These are phyloP conservation scores for Aegilops umbellulata DNA, from an alignment of 176 grass and related monocot species.

Conservation along the genomic window DNA sequence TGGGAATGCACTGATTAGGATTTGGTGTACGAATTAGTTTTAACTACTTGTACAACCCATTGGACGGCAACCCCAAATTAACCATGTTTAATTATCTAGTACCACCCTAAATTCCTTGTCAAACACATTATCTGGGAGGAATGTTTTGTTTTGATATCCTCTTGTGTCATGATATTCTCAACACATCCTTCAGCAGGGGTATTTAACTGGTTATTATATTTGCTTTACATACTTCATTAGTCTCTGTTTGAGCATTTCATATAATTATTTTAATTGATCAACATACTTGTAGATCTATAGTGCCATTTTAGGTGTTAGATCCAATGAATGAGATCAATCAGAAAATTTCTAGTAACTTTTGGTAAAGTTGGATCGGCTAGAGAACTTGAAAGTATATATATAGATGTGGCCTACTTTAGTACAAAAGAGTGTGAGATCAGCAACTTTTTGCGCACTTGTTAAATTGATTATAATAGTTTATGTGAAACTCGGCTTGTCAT, in stretches of 20 bases:
- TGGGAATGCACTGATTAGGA: background rate
- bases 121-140: background rate
- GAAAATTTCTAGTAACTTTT: background rate
- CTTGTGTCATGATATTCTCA: background rate
- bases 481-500: background rate
- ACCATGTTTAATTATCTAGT: background rate
- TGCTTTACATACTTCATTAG: background rate
- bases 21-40: background rate
- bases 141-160: background rate
- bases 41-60: background rate
- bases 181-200: background rate
- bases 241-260: background rate
- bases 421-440: background rate
- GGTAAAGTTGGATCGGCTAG: background rate
- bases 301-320: background rate
- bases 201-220: background rate
- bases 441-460: background rate
- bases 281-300: background rate
- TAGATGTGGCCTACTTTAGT: background rate
- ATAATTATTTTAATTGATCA: slow-evolving; percentile 15
- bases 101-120: background rate
- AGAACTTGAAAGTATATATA: slow-evolving; percentile 4
- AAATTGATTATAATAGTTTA: background rate
- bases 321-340: background rate
- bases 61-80: background rate